Conservation (phyloP, 2,329 filamentous ascomycete species). For the Exophiala viscosa region DNA sequence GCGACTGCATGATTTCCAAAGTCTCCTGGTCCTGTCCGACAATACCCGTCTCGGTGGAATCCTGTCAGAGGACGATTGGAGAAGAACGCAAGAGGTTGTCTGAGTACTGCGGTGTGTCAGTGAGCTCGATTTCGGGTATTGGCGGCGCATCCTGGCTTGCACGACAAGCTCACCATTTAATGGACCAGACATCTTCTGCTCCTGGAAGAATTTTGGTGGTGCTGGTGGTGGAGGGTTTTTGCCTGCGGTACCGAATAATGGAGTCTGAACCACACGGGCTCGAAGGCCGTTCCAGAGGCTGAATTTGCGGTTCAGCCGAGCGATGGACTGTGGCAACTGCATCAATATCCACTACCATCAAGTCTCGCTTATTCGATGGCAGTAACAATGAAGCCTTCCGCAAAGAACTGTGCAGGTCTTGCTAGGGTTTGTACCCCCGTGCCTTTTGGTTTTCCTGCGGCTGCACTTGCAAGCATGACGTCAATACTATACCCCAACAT, state of each 20-base stretch:
- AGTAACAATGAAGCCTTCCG: background rate
- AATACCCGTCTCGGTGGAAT: constrained; percentile 62
- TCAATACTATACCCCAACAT: too few species aligned
- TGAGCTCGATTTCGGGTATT: background rate
- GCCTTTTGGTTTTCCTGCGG: too few species aligned
- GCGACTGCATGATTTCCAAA: constrained; percentile 60
- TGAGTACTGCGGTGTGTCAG: constrained; percentile 44
- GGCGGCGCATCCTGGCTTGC: background rate
- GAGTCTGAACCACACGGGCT: constrained; percentile 17
- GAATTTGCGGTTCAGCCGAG: constrained; percentile 10
- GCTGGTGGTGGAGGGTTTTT: constrained; percentile 7
- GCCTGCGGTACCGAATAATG: constrained; percentile 12
- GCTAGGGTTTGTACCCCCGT: too few species aligned
- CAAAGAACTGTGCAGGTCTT: too few species aligned
- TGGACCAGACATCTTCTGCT: constrained; percentile 16
- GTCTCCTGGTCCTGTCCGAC: constrained; percentile 53
- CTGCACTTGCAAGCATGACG: too few species aligned
- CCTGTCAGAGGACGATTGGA: constrained; percentile 58
- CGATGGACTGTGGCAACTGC: background rate
- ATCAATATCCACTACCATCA: constrained; percentile 8
- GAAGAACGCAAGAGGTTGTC: constrained; percentile 56
- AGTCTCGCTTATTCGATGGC: background rate
- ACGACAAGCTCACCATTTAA: constrained; percentile 15
- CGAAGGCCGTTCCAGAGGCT: constrained; percentile 14
- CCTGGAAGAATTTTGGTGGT: background rate